Conservation (phyloP, 1,139 yeast genomes). For the Kodamaea derodonti region DNA sequence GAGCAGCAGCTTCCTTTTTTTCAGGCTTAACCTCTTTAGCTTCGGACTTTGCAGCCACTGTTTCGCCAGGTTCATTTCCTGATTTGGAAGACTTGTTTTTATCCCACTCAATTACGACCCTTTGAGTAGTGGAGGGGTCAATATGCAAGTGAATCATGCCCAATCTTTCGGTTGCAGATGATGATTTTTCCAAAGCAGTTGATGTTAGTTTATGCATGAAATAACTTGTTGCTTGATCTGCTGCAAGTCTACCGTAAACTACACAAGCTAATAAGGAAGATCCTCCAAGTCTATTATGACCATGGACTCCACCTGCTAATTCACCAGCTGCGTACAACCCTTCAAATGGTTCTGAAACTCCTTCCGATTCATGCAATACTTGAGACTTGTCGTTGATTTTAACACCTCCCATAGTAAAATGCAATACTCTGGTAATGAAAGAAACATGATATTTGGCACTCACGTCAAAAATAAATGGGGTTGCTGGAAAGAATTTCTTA, state of each 20-base stretch:
- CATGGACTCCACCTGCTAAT: conserved; percentile 81
- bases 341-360: conserved; percentile 34
- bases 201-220: conserved; percentile 29
- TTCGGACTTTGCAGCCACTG: not conserved
- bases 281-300: conserved; percentile 74
- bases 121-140: conserved; percentile 32
- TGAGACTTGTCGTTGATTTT: conserved; percentile 57
- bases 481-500: conserved; percentile 48
- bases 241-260: conserved; percentile 71
- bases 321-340: conserved; percentile 80
- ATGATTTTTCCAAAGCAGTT: conserved; percentile 3
- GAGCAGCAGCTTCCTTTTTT: conserved; percentile 7
- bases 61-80: not conserved
- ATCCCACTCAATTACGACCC: conserved; percentile 29
- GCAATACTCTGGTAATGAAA: conserved; percentile 69
- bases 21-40: conserved; percentile 2
- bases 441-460: conserved; percentile 44
- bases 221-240: conserved; percentile 38
- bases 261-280: conserved; percentile 76
- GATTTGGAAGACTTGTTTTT: not conserved
- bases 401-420: conserved; percentile 86
- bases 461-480: conserved; percentile 37
- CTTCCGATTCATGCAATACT: conserved; percentile 43
- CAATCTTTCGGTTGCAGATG: conserved; percentile 31
- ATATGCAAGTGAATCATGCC: conserved; percentile 45